phyloP scores from a whole-genome alignment of 768 basidiomycete species.

The Leucogyrophana mollusca region DNA sequence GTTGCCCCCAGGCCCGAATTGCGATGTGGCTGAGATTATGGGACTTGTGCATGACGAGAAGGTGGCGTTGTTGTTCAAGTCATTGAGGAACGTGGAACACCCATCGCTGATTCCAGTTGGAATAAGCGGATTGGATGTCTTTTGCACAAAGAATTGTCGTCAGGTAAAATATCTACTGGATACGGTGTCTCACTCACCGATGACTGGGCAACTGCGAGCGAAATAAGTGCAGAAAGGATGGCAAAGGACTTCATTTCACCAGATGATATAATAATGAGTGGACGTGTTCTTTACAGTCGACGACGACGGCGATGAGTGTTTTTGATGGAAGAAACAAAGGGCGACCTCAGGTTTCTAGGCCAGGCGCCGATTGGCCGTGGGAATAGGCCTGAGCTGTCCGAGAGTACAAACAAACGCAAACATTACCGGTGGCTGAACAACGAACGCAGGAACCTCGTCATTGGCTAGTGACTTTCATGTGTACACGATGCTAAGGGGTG shows the following conservation, averaged over 20 bases:
- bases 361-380: too few species aligned
- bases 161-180: too few species aligned
- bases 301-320: slow-evolving; percentile 27
- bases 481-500: too few species aligned
- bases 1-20: slow-evolving; percentile 48
- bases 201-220: slow-evolving; percentile 51
- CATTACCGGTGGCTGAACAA: too few species aligned
- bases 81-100: slow-evolving; percentile 59
- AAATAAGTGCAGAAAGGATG: slow-evolving; percentile 48
- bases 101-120: slow-evolving; percentile 58
- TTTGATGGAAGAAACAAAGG: slow-evolving; percentile 6
- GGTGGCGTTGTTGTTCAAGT: slow-evolving; percentile 58
- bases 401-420: too few species aligned
- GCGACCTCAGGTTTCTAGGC: too few species aligned
- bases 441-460: too few species aligned
- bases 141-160: too few species aligned
- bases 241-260: slow-evolving; percentile 50
- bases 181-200: slow-evolving; percentile 38
- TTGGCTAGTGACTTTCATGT: too few species aligned
- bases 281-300: slow-evolving; percentile 36
- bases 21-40: slow-evolving; percentile 57
- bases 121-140: slow-evolving; percentile 56
- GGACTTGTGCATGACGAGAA: slow-evolving; percentile 62
- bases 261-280: slow-evolving; percentile 29
- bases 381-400: too few species aligned